A percentile compares a stretch with the other conserved stretches of the same genome.
Conservation (phyloP, 306 rosid species). For the Cyclanthera cordifolia region DNA sequence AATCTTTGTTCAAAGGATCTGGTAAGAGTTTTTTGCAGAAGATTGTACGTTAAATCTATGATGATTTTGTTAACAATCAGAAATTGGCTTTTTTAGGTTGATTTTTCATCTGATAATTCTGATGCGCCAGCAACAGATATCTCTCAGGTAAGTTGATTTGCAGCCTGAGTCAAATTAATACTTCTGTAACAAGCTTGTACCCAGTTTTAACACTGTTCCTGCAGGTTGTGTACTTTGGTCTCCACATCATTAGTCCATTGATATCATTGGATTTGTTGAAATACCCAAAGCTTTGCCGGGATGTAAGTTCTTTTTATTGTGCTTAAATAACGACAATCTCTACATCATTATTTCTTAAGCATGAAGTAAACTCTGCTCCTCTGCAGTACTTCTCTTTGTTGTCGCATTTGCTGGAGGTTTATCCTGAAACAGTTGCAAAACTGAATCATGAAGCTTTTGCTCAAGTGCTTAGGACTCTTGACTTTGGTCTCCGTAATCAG, state of each 20-base stretch:
- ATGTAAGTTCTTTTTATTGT: slow-evolving; percentile 46
- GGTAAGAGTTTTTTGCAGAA: slow-evolving; percentile 25
- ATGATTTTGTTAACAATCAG: slow-evolving; percentile 19
- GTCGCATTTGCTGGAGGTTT: slow-evolving; percentile 83
- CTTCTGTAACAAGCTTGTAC: background rate
- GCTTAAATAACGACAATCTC: slow-evolving; percentile 5
- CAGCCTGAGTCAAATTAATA: background rate
- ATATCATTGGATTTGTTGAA: slow-evolving; percentile 82
- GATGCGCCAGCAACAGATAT: slow-evolving; percentile 54
- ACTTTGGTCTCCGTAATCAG: slow-evolving; percentile 88
- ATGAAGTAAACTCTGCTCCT: slow-evolving; percentile 20
- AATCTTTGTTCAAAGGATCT: slow-evolving; percentile 88
- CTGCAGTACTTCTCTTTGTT: slow-evolving; percentile 84
- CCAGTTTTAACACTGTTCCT: slow-evolving; percentile 22
- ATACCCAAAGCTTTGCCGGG: slow-evolving; percentile 83
- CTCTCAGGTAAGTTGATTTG: slow-evolving; percentile 57
- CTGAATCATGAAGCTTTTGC: slow-evolving; percentile 59
- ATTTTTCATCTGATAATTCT: slow-evolving; percentile 18
- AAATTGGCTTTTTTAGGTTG: slow-evolving; percentile 3
- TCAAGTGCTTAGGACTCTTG: slow-evolving; percentile 74
- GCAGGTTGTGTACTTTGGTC: slow-evolving; percentile 96
- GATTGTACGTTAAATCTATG: background rate
- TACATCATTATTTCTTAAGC: slow-evolving; percentile 14
- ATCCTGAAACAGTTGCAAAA: slow-evolving; percentile 88
- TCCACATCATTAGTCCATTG: slow-evolving; percentile 73